A percentile compares a stretch with the other conserved stretches of the same genome.
phyloP scores from a whole-genome alignment of 148 eudicot genomes.

The Heliamphora exappendiculata region DNA sequence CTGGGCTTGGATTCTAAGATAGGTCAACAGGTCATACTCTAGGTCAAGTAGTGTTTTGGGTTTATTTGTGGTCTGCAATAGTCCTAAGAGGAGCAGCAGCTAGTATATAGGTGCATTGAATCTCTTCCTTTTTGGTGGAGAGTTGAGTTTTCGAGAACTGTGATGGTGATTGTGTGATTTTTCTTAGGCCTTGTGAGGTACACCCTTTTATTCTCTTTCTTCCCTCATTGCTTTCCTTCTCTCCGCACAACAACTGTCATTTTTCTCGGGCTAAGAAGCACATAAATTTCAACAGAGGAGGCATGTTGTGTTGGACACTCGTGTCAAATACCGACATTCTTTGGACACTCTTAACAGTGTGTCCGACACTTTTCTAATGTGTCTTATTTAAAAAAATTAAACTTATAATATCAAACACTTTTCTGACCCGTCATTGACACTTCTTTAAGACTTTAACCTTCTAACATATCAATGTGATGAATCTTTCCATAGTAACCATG shows the following conservation, averaged over 20 bases:
- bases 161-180: neutral
- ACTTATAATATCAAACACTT: no score
- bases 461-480: no score
- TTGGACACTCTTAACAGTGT: no score
- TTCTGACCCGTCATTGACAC: no score
- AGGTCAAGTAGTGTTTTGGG: neutral
- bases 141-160: neutral
- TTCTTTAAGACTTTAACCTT: no score
- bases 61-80: neutral
- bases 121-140: neutral
- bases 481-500: no score
- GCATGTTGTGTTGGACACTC: no score
- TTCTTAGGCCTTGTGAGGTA: neutral
- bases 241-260: neutral
- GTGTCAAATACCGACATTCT: no score
- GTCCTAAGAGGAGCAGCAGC: neutral
- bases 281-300: no score
- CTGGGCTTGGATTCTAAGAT: neutral
- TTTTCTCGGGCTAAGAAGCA: no score
- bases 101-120: neutral
- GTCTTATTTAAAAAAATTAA: no score
- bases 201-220: neutral
- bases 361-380: no score
- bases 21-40: neutral
- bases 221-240: neutral